These are phyloP conservation scores for Geum urbanum DNA, from an alignment of 306 rosid species.

Conservation along the genomic window DNA sequence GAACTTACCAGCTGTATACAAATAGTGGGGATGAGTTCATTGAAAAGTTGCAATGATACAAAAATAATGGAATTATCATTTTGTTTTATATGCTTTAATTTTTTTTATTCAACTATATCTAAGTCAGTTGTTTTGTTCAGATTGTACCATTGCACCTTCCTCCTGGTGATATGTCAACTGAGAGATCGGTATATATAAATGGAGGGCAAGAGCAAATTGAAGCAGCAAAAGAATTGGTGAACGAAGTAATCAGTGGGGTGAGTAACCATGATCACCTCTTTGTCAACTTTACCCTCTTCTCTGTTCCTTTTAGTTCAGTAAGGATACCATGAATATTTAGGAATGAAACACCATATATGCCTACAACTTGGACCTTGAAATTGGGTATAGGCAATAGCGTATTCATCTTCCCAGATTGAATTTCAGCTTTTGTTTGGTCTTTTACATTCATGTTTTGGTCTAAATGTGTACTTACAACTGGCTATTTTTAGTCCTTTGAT, in stretches of 20 bases:
- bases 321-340: neutral
- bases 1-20: neutral
- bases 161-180: conserved; percentile 49
- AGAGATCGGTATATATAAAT: conserved; percentile 40
- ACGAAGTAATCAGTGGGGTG: conserved; percentile 50
- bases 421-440: neutral
- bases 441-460: neutral
- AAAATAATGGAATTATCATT: neutral
- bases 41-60: neutral
- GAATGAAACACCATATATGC: neutral
- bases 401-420: neutral
- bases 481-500: neutral
- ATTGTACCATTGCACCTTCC: conserved; percentile 51
- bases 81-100: neutral
- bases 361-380: neutral
- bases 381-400: neutral
- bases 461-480: neutral
- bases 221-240: conserved; percentile 46
- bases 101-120: neutral
- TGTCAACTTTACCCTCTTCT: neutral
- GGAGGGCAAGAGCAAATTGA: conserved; percentile 45
- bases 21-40: neutral
- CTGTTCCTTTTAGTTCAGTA: neutral
- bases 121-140: conserved; percentile 18
- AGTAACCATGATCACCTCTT: conserved; percentile 13